These are phyloP conservation scores for Xeromyces bisporus DNA, from an alignment of 495 filamentous ascomycete species.

Conservation along the genomic window DNA sequence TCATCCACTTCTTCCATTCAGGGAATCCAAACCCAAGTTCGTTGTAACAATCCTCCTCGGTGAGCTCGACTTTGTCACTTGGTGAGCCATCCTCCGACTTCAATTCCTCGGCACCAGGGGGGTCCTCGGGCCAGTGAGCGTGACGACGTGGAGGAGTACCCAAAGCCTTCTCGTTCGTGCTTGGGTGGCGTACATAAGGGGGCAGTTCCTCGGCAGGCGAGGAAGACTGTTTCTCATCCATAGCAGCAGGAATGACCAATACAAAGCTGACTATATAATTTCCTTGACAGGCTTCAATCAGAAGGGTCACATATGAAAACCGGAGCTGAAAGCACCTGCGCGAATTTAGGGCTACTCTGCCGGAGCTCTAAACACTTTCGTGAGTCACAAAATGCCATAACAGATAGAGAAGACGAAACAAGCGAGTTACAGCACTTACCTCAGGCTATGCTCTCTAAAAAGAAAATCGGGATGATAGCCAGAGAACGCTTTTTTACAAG, in stretches of 20 bases:
- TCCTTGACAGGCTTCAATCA: conserved; percentile 1
- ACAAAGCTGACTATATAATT: conserved; percentile 7
- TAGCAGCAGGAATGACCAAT: conserved; percentile 7
- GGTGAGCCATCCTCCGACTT: not conserved
- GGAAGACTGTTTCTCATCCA: conserved; percentile 13
- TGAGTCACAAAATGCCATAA: no score
- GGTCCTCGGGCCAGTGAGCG: not conserved
- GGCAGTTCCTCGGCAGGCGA: conserved; percentile 10
- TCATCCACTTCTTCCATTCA: conserved; percentile 38
- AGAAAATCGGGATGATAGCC: no score
- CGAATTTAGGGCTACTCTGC: no score
- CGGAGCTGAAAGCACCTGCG: no score
- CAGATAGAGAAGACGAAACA: no score
- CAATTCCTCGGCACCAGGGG: not conserved
- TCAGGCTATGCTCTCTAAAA: no score
- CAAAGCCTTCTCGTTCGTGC: no score
- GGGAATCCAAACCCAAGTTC: conserved; percentile 38
- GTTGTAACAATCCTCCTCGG: conserved; percentile 40
- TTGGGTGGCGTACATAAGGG: no score
- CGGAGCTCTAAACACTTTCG: no score
- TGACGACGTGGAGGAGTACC: not conserved
- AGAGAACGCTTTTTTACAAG: no score
- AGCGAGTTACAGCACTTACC: no score
- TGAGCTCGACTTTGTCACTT: conserved; percentile 22
- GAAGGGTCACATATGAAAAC: conserved; percentile 2